Conservation (phyloP, 495 filamentous ascomycete species). For the Halenospora varia region DNA sequence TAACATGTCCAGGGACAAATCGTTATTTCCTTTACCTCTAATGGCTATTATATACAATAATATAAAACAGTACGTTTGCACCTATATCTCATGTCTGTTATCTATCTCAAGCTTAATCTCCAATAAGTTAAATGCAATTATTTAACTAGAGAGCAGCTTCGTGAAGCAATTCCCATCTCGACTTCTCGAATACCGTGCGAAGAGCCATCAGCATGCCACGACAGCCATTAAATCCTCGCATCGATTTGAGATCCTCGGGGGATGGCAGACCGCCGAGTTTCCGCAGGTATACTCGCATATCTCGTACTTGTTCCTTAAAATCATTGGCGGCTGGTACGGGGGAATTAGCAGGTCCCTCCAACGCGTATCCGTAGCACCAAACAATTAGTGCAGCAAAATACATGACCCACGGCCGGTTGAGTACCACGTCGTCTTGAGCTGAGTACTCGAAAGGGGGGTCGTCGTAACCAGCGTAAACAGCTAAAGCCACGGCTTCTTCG, state of each 20-base stretch:
- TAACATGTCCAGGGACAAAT: too few species aligned
- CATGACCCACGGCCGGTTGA: constrained; percentile 91
- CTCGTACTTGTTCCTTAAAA: constrained; percentile 57
- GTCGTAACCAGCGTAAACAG: not conserved
- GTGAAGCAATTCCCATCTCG: constrained; percentile 83
- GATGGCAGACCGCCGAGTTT: constrained; percentile 65
- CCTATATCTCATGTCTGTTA: too few species aligned
- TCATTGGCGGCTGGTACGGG: constrained; percentile 46
- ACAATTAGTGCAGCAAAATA: constrained; percentile 87
- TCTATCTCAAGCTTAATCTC: not conserved
- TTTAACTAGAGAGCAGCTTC: constrained; percentile 75
- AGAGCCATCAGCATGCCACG: constrained; percentile 76
- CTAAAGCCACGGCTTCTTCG: constrained; percentile 24
- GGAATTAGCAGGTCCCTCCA: constrained; percentile 67
- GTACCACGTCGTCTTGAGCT: constrained; percentile 79
- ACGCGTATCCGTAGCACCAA: constrained; percentile 88
- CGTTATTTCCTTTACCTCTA: too few species aligned
- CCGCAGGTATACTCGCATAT: constrained; percentile 73
- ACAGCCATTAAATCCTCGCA: constrained; percentile 74
- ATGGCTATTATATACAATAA: too few species aligned
- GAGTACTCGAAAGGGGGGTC: constrained; percentile 46
- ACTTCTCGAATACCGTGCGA: constrained; percentile 69
- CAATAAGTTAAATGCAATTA: constrained; percentile 59
- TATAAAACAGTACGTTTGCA: too few species aligned
- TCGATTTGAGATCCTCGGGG: constrained; percentile 70